These are phyloP conservation scores for Spathaspora girioi DNA, from an alignment of 805 yeast genomes.

Conservation along the genomic window DNA sequence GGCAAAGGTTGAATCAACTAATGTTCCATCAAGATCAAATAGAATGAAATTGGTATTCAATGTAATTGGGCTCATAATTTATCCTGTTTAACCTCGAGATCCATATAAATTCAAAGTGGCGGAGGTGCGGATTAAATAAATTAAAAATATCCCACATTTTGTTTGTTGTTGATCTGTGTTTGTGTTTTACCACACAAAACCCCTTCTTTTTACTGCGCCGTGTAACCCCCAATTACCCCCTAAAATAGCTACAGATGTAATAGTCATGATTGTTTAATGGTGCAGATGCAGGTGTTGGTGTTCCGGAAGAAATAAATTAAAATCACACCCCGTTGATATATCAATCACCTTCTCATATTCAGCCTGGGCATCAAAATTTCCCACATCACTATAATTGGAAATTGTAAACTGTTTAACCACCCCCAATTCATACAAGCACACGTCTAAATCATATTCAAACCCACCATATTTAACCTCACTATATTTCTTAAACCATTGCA, in stretches of 20 bases:
- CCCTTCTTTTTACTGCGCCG: no score
- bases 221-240: not conserved
- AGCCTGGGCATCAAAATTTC: constrained; percentile 2
- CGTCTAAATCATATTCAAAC: constrained; percentile 11
- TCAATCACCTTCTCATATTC: not conserved
- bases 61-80: not conserved
- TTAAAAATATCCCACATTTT: not conserved
- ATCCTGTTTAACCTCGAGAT: not conserved
- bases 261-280: no score
- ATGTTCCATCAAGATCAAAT: constrained; percentile 19
- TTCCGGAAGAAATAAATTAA: no score
- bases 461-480: constrained; percentile 3
- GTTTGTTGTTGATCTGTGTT: not conserved
- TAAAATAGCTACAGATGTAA: no score
- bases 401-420: constrained; percentile 1
- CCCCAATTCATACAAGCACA: constrained; percentile 8
- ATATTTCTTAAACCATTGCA: constrained; percentile 14
- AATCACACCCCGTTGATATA: no score
- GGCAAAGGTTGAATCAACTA: constrained; percentile 15
- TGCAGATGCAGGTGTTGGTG: no score
- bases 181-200: not conserved
- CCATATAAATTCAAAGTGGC: no score
- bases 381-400: constrained; percentile 1
- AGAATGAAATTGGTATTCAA: constrained; percentile 7
- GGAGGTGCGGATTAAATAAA: no score